Evolutionary conservation across 805 yeast species (phyloP).

Genomic region (Diddensiella santjacobensis): DNA sequence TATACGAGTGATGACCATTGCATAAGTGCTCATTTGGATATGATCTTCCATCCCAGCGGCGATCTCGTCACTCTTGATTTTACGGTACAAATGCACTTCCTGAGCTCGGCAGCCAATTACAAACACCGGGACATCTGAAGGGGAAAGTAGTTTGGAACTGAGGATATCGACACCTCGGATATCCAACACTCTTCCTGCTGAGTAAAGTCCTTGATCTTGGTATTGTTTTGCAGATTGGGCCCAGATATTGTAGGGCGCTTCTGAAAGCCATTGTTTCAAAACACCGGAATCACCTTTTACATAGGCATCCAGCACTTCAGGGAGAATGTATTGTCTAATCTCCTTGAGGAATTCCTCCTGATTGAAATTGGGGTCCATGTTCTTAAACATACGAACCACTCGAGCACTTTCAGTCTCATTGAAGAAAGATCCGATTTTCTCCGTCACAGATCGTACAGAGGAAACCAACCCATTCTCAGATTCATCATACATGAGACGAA

Average conservation of each 20-base stretch:
- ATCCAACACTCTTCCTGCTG: conserved; percentile 89
- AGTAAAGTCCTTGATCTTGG: conserved; percentile 82
- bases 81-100: conserved; percentile 86
- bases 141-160: conserved; percentile 81
- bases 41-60: conserved; percentile 96
- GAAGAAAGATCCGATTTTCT: conserved; percentile 80
- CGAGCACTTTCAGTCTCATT: conserved; percentile 96
- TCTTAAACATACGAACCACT: conserved; percentile 79
- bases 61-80: conserved; percentile 85
- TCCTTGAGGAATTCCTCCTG: conserved; percentile 75
- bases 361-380: conserved; percentile 85
- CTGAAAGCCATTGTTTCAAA: conserved; percentile 87
- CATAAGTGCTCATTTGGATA: conserved; percentile 89
- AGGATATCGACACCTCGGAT: conserved; percentile 92
- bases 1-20: conserved; percentile 88
- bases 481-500: conserved; percentile 72
- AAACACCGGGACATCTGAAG: conserved; percentile 86
- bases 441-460: conserved; percentile 70
- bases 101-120: conserved; percentile 96
- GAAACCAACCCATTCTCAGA: conserved; percentile 88
- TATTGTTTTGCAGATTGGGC: conserved; percentile 89
- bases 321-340: conserved; percentile 86
- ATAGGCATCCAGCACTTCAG: conserved; percentile 93
- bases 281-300: conserved; percentile 83
- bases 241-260: conserved; percentile 95